A percentile compares a stretch with the other conserved stretches of the same genome.
These are phyloP conservation scores for Solanum sejunctum DNA, from an alignment of 257 asterid species.

Conservation along the genomic window DNA sequence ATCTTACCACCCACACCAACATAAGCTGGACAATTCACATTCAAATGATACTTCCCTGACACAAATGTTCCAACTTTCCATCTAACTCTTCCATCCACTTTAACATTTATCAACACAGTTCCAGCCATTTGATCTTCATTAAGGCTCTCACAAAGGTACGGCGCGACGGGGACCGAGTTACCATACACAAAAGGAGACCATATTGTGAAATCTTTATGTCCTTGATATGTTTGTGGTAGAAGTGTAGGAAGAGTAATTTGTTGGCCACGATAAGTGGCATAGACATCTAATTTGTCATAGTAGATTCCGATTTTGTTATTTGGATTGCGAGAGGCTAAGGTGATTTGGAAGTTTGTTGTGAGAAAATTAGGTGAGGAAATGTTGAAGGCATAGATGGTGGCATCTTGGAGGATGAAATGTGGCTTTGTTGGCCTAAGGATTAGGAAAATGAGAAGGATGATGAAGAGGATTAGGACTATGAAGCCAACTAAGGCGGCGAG, in stretches of 20 bases:
- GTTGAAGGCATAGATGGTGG: conserved; percentile 48
- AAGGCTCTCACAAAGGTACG: conserved; percentile 16
- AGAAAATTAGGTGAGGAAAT: conserved; percentile 22
- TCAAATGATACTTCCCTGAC: conserved; percentile 35
- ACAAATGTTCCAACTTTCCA: conserved; percentile 51
- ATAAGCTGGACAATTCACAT: conserved; percentile 43
- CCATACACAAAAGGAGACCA: conserved; percentile 59
- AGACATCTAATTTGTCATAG: conserved; percentile 39
- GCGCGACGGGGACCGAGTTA: conserved; percentile 30
- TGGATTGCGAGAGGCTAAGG: conserved; percentile 38
- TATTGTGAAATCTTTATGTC: conserved; percentile 37
- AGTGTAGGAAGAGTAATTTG: conserved; percentile 42
- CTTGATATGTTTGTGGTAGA: conserved; percentile 34
- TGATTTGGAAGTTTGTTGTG: conserved; percentile 42
- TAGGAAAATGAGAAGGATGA: conserved; percentile 31
- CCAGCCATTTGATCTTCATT: conserved; percentile 34
- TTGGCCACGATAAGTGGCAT: conserved; percentile 45
- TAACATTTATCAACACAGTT: conserved; percentile 26
- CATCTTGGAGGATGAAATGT: conserved; percentile 47
- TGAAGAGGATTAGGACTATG: conserved; percentile 22
- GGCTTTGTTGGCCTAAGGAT: conserved; percentile 55
- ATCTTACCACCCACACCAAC: conserved; percentile 17
- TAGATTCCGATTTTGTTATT: conserved; percentile 31
- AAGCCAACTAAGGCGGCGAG: conserved; percentile 1
- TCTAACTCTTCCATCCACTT: conserved; percentile 32